Evolutionary conservation across 495 filamentous ascomycete genomes (phyloP).

Genomic region (Aspergillus homomorphus): DNA sequence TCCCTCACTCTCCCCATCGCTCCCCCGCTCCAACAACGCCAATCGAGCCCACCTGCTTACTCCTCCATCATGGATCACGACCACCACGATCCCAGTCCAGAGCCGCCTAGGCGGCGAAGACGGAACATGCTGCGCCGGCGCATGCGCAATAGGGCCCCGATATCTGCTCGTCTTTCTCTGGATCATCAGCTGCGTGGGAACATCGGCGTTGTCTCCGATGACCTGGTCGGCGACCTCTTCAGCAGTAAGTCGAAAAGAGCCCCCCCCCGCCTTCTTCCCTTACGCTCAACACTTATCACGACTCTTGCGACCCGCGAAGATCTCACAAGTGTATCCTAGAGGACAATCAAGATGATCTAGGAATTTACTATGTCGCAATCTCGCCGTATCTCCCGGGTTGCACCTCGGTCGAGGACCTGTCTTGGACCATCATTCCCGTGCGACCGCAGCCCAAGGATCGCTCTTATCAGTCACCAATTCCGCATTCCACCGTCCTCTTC

Average conservation of each 20-base stretch:
- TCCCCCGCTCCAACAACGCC: slow-evolving; percentile 22
- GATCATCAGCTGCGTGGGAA: slow-evolving; percentile 87
- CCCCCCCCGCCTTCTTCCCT: no score
- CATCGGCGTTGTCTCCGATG: slow-evolving; percentile 80
- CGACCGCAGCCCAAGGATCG: slow-evolving; percentile 62
- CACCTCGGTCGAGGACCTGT: slow-evolving; percentile 55
- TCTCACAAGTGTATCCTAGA: neutral
- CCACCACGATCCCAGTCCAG: slow-evolving; percentile 33
- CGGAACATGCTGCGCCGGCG: slow-evolving; percentile 37
- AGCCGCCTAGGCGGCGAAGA: slow-evolving; percentile 42
- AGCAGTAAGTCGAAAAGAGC: slow-evolving; percentile 28
- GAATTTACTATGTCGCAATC: slow-evolving; percentile 66
- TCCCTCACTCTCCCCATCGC: slow-evolving; percentile 1
- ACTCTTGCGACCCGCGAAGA: neutral
- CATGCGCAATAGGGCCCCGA: slow-evolving; percentile 52
- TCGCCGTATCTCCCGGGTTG: slow-evolving; percentile 72
- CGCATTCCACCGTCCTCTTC: slow-evolving; percentile 76
- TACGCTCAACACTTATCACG: no score
- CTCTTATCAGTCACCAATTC: slow-evolving; percentile 69
- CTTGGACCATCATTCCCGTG: slow-evolving; percentile 86
- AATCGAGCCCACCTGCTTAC: slow-evolving; percentile 19
- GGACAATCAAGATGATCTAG: slow-evolving; percentile 24
- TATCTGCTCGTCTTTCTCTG: slow-evolving; percentile 62
- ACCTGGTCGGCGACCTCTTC: slow-evolving; percentile 80
- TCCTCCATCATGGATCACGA: slow-evolving; percentile 38